Evolutionary conservation across 345 rosid species (phyloP).

Genomic region (Salix arbutifolia): DNA sequence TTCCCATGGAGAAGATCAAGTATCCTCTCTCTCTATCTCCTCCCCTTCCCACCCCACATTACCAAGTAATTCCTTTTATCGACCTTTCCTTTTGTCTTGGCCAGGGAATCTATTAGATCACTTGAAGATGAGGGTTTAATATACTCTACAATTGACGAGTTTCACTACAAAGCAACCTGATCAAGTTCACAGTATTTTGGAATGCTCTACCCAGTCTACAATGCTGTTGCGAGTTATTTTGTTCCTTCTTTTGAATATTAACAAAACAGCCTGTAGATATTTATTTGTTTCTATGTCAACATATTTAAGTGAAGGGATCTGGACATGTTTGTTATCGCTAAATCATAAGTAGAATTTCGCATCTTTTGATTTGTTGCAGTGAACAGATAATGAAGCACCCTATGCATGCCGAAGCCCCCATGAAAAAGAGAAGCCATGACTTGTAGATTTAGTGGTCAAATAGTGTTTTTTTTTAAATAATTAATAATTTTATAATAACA

Average conservation of each 20-base stretch:
- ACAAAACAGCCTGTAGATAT: not conserved
- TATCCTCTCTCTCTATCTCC: slow-evolving; percentile 26
- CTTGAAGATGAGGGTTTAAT: slow-evolving; percentile 87
- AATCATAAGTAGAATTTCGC: not conserved
- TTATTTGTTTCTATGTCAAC: no score
- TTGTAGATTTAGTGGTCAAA: no score
- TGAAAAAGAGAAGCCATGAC: no score
- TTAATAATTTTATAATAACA: no score
- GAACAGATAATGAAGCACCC: no score
- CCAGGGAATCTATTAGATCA: slow-evolving; percentile 64
- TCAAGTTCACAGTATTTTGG: slow-evolving; percentile 29
- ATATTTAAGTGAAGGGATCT: not conserved
- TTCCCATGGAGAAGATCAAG: slow-evolving; percentile 74
- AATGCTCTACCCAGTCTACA: not conserved
- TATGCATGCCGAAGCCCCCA: no score
- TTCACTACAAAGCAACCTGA: slow-evolving; percentile 76
- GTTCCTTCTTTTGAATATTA: not conserved
- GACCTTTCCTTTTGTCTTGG: not conserved
- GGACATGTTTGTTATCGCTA: not conserved
- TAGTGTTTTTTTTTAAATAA: no score
- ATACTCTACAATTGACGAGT: slow-evolving; percentile 93
- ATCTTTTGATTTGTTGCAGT: no score
- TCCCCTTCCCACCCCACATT: not conserved
- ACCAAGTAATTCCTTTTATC: not conserved
- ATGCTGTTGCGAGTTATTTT: not conserved